A percentile compares a stretch with the other conserved stretches of the same genome.
Conservation (phyloP, 163 green algal genomes). For the Scenedesmus sp. region DNA sequence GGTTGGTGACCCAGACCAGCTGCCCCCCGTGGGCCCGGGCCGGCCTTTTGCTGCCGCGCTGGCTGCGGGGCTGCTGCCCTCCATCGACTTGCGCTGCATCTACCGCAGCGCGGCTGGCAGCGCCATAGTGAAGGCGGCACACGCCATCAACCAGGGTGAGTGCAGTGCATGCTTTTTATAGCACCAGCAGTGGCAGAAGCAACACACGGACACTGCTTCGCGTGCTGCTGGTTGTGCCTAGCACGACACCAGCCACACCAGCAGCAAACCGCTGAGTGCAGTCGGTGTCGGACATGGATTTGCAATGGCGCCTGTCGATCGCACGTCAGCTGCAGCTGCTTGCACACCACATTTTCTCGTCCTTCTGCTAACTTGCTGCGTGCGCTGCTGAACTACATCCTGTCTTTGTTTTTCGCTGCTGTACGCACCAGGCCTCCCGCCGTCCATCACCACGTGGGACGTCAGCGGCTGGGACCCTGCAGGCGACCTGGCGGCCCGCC, state of each 20-base stretch:
- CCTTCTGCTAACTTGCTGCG: not conserved
- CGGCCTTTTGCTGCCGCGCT: slow-evolving; percentile 77
- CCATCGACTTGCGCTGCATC: slow-evolving; percentile 72
- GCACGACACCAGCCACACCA: no score
- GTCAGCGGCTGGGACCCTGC: not conserved
- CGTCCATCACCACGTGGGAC: slow-evolving; percentile 8
- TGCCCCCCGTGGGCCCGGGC: slow-evolving; percentile 84
- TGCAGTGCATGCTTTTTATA: not conserved
- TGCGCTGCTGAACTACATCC: no score
- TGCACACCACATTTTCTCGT: not conserved
- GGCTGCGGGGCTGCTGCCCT: slow-evolving; percentile 67
- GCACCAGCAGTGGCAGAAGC: not conserved
- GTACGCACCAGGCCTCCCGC: not conserved
- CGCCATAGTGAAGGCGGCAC: slow-evolving; percentile 72
- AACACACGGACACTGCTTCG: no score
- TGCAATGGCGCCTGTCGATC: no score
- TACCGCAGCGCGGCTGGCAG: slow-evolving; percentile 58
- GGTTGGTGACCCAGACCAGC: slow-evolving; percentile 91
- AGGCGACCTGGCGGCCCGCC: not conserved
- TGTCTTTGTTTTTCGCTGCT: no score
- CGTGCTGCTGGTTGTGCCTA: no score
- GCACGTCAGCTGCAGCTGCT: no score
- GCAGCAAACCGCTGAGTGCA: no score
- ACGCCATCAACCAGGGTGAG: slow-evolving; percentile 73
- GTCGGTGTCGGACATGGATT: no score